These are phyloP conservation scores for Melanomma pulvis-pyrius DNA, from an alignment of 495 filamentous ascomycete species.

Conservation along the genomic window DNA sequence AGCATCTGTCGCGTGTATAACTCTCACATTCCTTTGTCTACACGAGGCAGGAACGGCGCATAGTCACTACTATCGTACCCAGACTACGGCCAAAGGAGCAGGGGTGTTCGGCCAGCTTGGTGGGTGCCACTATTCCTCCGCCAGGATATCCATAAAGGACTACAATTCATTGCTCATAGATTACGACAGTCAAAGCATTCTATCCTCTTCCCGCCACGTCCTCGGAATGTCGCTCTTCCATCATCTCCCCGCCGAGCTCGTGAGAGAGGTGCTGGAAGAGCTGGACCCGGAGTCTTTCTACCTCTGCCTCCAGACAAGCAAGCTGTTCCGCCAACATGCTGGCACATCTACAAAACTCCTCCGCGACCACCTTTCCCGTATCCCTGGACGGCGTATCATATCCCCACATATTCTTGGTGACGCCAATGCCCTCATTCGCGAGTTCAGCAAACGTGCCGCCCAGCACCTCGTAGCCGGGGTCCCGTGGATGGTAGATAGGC, in stretches of 20 bases:
- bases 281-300: conserved; percentile 34
- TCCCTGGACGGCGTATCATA: conserved; percentile 10
- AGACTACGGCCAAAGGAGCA: too few species aligned
- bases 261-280: conserved; percentile 15
- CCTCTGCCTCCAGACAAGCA: conserved; percentile 26
- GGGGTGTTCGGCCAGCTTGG: too few species aligned
- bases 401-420: background rate
- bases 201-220: background rate
- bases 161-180: too few species aligned
- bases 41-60: too few species aligned
- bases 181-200: too few species aligned
- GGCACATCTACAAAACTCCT: conserved; percentile 23
- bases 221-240: conserved; percentile 5
- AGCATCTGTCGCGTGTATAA: background rate
- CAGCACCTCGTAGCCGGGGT: conserved; percentile 24
- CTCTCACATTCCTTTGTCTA: too few species aligned
- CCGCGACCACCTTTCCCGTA: conserved; percentile 14
- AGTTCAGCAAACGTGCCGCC: conserved; percentile 12
- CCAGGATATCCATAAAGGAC: too few species aligned
- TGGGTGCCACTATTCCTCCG: too few species aligned
- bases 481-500: conserved; percentile 13
- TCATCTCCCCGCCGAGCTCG: conserved; percentile 29
- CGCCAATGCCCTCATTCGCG: background rate
- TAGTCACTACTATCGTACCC: too few species aligned
- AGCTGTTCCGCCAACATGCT: conserved; percentile 27